Conservation (phyloP, 2,329 filamentous ascomycete species). For the Orbilia javanica region DNA sequence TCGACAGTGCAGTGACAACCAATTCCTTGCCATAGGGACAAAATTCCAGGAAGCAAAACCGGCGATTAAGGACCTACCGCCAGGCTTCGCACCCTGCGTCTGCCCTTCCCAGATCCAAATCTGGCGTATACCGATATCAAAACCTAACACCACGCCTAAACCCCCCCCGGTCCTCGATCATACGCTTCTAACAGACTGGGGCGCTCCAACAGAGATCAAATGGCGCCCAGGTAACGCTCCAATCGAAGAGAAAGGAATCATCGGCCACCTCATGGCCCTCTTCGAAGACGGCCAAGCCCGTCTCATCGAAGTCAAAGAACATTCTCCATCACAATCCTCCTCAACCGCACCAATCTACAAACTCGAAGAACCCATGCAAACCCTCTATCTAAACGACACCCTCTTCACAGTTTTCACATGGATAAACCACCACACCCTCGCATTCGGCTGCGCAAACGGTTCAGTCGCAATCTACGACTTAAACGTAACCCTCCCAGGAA, state of each 20-base stretch:
- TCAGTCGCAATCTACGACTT: constrained; percentile 67
- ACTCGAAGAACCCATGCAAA: constrained; percentile 66
- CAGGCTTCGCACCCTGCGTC: constrained; percentile 66
- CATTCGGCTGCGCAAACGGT: constrained; percentile 68
- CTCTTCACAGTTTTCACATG: constrained; percentile 66
- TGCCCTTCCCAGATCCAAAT: constrained; percentile 68
- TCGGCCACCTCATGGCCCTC: constrained; percentile 68
- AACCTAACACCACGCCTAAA: constrained; percentile 62
- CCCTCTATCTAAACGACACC: constrained; percentile 39
- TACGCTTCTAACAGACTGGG: constrained; percentile 68
- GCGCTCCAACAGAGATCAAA: constrained; percentile 66
- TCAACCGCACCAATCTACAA: constrained; percentile 64
- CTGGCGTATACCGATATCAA: constrained; percentile 66
- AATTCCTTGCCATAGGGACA: constrained; percentile 52
- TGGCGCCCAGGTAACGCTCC: constrained; percentile 67
- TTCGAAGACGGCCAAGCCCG: constrained; percentile 68
- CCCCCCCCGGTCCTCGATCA: constrained; percentile 66
- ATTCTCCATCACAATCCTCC: constrained; percentile 63
- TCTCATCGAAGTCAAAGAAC: constrained; percentile 63
- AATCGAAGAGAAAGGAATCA: constrained; percentile 58
- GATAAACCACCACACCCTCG: constrained; percentile 67
- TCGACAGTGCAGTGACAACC: constrained; percentile 58
- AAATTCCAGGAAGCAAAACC: constrained; percentile 55
- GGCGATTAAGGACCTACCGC: constrained; percentile 60
- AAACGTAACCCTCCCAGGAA: constrained; percentile 38